Evolutionary conservation across 345 rosid species (phyloP), one percentile per base, ranked within the genome.

Genomic region (Acer campestre): DNA sequence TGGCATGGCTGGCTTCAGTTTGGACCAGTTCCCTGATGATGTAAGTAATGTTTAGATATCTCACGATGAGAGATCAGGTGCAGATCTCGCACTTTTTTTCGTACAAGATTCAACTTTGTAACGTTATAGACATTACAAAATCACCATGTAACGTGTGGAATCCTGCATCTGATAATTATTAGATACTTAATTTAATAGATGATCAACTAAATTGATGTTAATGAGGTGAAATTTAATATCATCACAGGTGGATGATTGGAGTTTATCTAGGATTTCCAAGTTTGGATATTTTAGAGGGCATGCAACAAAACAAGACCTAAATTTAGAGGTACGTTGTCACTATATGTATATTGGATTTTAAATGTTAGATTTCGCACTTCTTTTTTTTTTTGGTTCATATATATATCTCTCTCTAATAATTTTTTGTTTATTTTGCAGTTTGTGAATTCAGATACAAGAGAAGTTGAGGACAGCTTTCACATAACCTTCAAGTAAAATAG

Each of bases 1-100:
- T 56, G 95, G 95, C 70, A 89, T 86, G 93, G 95, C 90, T 44
- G 93, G 95, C 62, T 91, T 88, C 80, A 22, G 10, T 22, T 70
- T 91, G 48, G 90, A 89, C 72, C 44, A 23, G 1, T 88, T 88
- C 83, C 27, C 84, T 4, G 3, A 42, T 4, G 38, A 35, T 22
- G 93, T 89, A 77, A 49, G 59, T 35, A 4, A 35, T 35, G 6
- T 35, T 0, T 35, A 35, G 38, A 35, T 35, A 35, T 35, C 38
- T 35, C 38, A 35, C 35, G 38, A 35, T 4, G 38, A 35, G 38
- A 35, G 6, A 35, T 35, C 6, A 35, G 38, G 6, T 4, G 6
- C 6, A 4, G 38, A 35, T 35, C 6, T 4, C 38, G 6, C 1
- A 35, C 6, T 4, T 35, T 35, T 35, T 35, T 35, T 35, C 38